phyloP scores from a whole-genome alignment of 495 filamentous ascomycete species.

The Parathielavia appendiculata region DNA sequence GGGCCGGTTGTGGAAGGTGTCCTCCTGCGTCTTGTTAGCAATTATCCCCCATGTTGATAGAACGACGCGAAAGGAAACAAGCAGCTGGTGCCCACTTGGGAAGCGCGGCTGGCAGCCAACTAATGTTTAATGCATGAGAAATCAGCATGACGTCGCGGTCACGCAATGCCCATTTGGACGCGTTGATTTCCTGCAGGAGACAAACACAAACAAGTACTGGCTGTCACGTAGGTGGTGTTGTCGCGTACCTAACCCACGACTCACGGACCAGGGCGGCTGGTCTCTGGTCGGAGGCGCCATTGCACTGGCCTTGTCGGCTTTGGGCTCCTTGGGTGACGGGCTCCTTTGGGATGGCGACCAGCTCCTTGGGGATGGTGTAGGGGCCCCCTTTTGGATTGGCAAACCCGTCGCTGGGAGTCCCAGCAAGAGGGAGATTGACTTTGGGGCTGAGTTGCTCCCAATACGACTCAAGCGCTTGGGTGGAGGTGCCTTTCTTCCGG shows the following conservation, averaged over 20 bases:
- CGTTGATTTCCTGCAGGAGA: neutral
- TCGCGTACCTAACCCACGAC: too few relatives aligned
- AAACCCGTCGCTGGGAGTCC: slow-evolving; percentile 6
- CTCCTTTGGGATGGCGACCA: too few relatives aligned
- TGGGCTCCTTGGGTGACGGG: too few relatives aligned
- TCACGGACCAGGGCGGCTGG: neutral
- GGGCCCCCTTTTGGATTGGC: too few relatives aligned
- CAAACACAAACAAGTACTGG: too few relatives aligned
- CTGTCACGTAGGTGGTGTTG: too few relatives aligned
- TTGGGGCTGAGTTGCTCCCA: slow-evolving; percentile 19
- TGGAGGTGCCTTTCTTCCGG: slow-evolving; percentile 3
- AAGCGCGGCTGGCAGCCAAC: neutral
- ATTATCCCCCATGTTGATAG: neutral
- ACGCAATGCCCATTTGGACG: neutral
- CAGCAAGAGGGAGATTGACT: slow-evolving; percentile 29
- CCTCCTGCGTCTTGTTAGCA: slow-evolving; percentile 60
- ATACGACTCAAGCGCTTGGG: slow-evolving; percentile 16
- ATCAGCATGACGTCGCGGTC: too few relatives aligned
- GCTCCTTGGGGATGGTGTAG: neutral
- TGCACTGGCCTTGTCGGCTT: neutral
- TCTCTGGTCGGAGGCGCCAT: neutral
- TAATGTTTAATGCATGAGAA: neutral
- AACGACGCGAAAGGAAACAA: neutral
- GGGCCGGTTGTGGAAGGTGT: slow-evolving; percentile 70
- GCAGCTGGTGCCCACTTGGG: neutral